Evolutionary conservation across 345 rosid species (phyloP).

Genomic region (Excoecaria agallocha): DNA sequence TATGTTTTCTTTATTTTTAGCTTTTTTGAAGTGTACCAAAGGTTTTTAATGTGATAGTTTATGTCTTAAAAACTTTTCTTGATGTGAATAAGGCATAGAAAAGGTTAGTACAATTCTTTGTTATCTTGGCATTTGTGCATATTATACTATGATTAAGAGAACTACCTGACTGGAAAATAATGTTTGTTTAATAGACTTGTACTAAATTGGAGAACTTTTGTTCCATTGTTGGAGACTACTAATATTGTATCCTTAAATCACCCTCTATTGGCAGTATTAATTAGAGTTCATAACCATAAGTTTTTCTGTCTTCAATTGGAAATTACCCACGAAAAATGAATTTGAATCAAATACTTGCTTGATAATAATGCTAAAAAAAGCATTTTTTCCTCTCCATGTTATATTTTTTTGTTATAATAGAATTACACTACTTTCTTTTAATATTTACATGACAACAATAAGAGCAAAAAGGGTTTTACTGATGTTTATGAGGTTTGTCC

Average conservation of each 20-base stretch:
- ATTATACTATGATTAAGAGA: background rate
- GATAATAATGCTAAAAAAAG: too few relatives aligned
- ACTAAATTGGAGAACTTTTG: background rate
- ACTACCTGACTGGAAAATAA: background rate
- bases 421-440: too few relatives aligned
- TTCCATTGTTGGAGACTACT: background rate
- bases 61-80: background rate
- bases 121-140: too few relatives aligned
- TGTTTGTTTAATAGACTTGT: background rate
- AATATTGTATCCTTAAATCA: background rate
- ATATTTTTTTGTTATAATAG: too few relatives aligned
- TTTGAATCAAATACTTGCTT: too few relatives aligned
- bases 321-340: background rate
- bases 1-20: slow-evolving; percentile 66
- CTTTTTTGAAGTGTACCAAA: too few relatives aligned
- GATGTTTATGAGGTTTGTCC: too few relatives aligned
- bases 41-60: slow-evolving; percentile 44
- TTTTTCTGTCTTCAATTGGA: background rate
- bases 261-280: background rate
- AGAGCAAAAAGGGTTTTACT: too few relatives aligned
- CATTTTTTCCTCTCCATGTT: too few relatives aligned
- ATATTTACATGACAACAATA: too few relatives aligned
- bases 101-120: too few relatives aligned
- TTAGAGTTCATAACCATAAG: background rate
- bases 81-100: background rate